Percentiles rank a stretch among this genome's conserved stretches.
These are phyloP conservation scores for Ambrosia trifida DNA, from an alignment of 129 eudicot genomes.

Conservation along the genomic window DNA sequence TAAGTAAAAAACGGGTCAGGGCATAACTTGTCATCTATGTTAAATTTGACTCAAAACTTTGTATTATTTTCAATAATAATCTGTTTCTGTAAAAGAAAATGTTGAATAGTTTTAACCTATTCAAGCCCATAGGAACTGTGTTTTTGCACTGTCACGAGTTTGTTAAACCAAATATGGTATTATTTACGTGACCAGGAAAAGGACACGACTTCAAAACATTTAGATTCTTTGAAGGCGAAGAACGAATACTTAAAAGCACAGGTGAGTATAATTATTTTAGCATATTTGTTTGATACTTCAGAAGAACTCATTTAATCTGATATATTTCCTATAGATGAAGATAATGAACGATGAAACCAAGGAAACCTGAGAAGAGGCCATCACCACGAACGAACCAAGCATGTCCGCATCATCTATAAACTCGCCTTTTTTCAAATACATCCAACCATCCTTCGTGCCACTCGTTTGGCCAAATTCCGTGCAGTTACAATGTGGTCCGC, in stretches of 20 bases:
- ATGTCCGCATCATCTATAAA: slow-evolving; percentile 37
- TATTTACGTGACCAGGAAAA: slow-evolving; percentile 40
- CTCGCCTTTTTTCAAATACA: slow-evolving; percentile 30
- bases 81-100: neutral
- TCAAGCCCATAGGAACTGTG: neutral
- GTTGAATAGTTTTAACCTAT: neutral
- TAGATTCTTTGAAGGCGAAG: slow-evolving; percentile 43
- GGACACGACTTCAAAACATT: slow-evolving; percentile 46
- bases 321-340: slow-evolving; percentile 35
- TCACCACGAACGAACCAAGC: slow-evolving; percentile 30
- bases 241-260: slow-evolving; percentile 62
- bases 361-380: slow-evolving; percentile 29
- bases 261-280: slow-evolving; percentile 30
- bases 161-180: neutral
- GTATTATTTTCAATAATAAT: neutral
- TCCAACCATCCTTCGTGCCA: slow-evolving; percentile 48
- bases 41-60: neutral
- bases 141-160: neutral
- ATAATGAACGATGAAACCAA: slow-evolving; percentile 27
- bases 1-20: neutral
- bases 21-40: neutral
- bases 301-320: neutral
- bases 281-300: neutral
- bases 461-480: slow-evolving; percentile 43
- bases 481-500: slow-evolving; percentile 33